Percentiles rank a stretch among this genome's conserved stretches.
Evolutionary conservation across 371 early-diverging fungal genomes (phyloP).

Genomic region (Mortierella sp.): DNA sequence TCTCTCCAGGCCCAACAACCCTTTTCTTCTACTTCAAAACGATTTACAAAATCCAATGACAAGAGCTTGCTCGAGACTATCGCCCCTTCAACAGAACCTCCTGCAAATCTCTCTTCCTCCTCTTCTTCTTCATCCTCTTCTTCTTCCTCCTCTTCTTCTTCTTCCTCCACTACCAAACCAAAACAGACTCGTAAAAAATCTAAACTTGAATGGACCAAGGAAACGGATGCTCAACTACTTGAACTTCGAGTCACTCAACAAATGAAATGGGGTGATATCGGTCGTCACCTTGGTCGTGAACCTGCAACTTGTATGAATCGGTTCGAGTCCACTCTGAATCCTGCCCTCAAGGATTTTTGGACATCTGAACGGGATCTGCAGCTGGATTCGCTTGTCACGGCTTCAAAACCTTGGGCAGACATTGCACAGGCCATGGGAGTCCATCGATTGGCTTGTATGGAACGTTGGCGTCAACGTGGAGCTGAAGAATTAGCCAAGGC

Average conservation of each 20-base stretch:
- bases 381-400: conserved; percentile 12
- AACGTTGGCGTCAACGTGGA: conserved; percentile 28
- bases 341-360: conserved; percentile 26
- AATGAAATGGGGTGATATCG: conserved; percentile 43
- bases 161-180: neutral
- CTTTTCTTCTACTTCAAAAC: neutral
- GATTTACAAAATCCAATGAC: neutral
- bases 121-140: neutral
- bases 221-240: conserved; percentile 23
- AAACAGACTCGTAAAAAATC: conserved; percentile 14
- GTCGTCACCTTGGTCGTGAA: conserved; percentile 18
- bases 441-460: conserved; percentile 41
- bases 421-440: conserved; percentile 26
- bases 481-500: neutral
- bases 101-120: neutral
- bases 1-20: neutral
- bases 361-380: conserved; percentile 16
- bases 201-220: conserved; percentile 23
- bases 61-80: no score
- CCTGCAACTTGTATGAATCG: conserved; percentile 41
- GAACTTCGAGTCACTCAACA: conserved; percentile 14
- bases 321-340: conserved; percentile 36
- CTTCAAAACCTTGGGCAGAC: conserved; percentile 29
- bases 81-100: no score
- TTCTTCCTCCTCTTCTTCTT: neutral